Percentiles rank a stretch among this genome's conserved stretches.
Conservation (phyloP, 192 early-diverging fungal species). For the Rhizophagus sp. region DNA sequence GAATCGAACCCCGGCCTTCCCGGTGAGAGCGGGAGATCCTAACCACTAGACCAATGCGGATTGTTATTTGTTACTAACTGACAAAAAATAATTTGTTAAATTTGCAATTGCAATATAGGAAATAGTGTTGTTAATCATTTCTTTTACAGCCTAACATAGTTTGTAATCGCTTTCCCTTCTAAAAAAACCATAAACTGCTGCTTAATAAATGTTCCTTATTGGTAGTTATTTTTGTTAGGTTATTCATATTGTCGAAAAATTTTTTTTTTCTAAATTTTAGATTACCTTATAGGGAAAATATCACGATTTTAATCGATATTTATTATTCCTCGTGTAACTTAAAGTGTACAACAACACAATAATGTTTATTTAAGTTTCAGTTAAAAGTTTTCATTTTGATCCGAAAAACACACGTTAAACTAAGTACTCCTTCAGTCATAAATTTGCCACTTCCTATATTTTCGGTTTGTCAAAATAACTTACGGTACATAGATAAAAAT, state of each 20-base stretch:
- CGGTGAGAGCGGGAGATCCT: background rate
- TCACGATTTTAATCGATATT: no score
- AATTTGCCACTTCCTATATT: no score
- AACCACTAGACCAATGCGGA: background rate
- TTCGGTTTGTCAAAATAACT: background rate
- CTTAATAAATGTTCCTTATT: no score
- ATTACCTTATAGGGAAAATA: background rate
- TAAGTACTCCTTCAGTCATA: no score
- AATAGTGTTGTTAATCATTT: background rate
- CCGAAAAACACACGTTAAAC: no score
- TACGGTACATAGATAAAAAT: background rate
- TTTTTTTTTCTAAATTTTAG: background rate
- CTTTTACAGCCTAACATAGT: background rate
- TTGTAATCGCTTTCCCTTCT: no score
- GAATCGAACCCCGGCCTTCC: background rate
- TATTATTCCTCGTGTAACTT: background rate
- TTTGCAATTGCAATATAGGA: background rate
- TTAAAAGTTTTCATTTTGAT: no score
- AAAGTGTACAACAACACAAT: background rate
- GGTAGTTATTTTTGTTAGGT: no score
- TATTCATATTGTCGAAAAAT: no score
- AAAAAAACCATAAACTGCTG: no score
- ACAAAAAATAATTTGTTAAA: background rate
- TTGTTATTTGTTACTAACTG: background rate
- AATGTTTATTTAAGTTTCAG: background rate